These are phyloP conservation scores for Batrachochytrium dendrobatidis DNA, from an alignment of 371 early-diverging fungal species.

Conservation along the genomic window DNA sequence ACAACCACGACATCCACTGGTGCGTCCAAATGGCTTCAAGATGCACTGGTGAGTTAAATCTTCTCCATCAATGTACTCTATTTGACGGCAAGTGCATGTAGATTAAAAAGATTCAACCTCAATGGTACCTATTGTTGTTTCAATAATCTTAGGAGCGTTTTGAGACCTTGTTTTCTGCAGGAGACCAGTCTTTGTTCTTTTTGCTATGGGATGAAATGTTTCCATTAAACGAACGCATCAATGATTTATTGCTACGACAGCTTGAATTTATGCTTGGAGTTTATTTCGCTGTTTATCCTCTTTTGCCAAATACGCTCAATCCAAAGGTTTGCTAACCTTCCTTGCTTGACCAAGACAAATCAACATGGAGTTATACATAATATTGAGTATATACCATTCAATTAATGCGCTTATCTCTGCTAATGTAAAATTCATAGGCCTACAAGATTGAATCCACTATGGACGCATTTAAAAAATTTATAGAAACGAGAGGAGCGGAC, in stretches of 20 bases:
- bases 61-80: no score
- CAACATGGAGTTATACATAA: constrained; percentile 8
- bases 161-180: constrained; percentile 27
- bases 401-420: neutral
- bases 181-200: constrained; percentile 36
- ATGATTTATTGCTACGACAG: constrained; percentile 25
- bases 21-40: no score
- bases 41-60: no score
- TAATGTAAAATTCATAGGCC: neutral
- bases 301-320: constrained; percentile 23
- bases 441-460: constrained; percentile 12
- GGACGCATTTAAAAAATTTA: constrained; percentile 39
- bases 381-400: neutral
- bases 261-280: constrained; percentile 41
- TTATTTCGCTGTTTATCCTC: constrained; percentile 45
- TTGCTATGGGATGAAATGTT: constrained; percentile 36
- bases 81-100: no score
- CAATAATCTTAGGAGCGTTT: no score
- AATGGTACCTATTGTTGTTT: no score
- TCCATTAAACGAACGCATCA: constrained; percentile 9
- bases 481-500: constrained; percentile 42
- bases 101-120: no score
- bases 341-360: constrained; percentile 13
- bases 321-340: constrained; percentile 26
- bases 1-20: no score